Evolutionary conservation across 106 monocot genomes (phyloP), one percentile per base, ranked within the genome.

Genomic region (Dioscorea alata): DNA sequence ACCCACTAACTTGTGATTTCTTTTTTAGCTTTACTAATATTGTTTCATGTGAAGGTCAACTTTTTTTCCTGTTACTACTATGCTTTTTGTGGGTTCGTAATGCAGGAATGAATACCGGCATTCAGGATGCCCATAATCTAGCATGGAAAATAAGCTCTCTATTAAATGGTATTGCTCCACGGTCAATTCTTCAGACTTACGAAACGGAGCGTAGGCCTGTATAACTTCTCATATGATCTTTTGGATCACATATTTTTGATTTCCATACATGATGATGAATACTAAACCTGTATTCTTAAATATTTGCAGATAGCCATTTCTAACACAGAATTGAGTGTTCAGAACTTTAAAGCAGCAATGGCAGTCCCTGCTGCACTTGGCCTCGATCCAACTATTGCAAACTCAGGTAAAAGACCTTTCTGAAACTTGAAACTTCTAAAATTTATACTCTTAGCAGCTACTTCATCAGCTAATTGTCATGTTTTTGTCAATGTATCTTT

Each of bases 71-170:
- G 24, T 42, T 42, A 60, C 4, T 23, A 25, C 23, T 25, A 25
- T 25, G 42, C 42, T 23, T 8, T 51, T 50, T n/a, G 51, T 18
- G 16, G 31, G 8, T 12, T 25, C 51, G 1, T 57, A 20, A 57
- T 79, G 25, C 70, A 99, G 97, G 97, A 69, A 99, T 99, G 97
- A 99, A 99, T 70, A 99, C 92, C 33, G 97, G 97, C 48, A 85
- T 99, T 73, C 97, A 99, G 67, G 97, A 99, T 87, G 92, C 79
- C 53, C 95, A 96, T 76, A 96, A 96, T 77, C 66, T 96, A 69
- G 95, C 95, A 16, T 96, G 95, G 95, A 96, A 96, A 74, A 73
- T 96, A 42, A 72, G 75, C 78, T 80, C 65, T 51, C 49, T 91
- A 23, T 31, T 79, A 20, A 69, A 75, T 73, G 75, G 81, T 67